Evolutionary conservation across 805 yeast species (phyloP).

Genomic region (Hanseniaspora pseudoguilliermondii): DNA sequence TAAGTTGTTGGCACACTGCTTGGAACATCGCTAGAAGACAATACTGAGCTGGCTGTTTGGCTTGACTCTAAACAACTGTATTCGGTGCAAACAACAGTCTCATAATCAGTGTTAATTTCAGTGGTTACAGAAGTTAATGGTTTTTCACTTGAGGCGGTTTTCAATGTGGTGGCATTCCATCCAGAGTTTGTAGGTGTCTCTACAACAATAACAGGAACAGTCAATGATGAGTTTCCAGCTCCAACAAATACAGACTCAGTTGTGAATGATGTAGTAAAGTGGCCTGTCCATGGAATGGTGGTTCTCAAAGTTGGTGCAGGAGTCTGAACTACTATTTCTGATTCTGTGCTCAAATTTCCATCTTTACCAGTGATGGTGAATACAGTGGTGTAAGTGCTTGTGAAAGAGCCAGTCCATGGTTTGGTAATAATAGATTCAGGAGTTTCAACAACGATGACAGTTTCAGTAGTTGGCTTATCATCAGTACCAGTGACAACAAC

Average conservation of each 20-base stretch:
- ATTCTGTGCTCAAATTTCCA: conserved; percentile 11
- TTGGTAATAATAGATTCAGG: neutral
- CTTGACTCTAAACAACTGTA: neutral
- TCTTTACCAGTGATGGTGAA: neutral
- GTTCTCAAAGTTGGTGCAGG: neutral
- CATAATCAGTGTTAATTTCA: neutral
- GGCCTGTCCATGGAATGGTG: neutral
- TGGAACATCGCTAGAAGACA: neutral
- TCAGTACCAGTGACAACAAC: neutral
- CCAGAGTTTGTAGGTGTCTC: neutral
- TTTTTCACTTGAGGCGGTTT: neutral
- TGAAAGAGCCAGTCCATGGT: neutral
- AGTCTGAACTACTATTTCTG: conserved; percentile 13
- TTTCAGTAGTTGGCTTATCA: neutral
- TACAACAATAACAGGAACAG: neutral
- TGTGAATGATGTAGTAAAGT: neutral
- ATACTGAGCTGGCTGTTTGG: neutral
- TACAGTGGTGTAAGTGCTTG: neutral
- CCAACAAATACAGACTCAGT: neutral
- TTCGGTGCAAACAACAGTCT: neutral
- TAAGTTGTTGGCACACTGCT: neutral
- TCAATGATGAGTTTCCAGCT: neutral
- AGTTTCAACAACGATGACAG: neutral
- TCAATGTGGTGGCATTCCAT: neutral
- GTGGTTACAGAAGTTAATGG: neutral